A percentile compares a stretch with the other conserved stretches of the same genome.
Evolutionary conservation across 805 yeast genomes (phyloP).

Genomic region (Kluyveromyces siamensis): DNA sequence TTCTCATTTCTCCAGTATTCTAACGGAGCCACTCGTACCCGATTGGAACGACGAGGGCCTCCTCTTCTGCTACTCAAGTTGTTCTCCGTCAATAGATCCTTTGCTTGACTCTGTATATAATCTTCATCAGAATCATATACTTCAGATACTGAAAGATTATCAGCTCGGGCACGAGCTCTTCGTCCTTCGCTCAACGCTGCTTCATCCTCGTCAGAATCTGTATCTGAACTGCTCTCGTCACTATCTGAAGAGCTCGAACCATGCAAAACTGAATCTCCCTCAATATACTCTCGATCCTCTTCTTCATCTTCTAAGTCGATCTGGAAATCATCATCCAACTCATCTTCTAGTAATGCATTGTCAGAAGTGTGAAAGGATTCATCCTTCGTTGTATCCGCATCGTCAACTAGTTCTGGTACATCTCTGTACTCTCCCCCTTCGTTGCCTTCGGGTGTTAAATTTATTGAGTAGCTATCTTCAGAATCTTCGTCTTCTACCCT

Average conservation of each 20-base stretch:
- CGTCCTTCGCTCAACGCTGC: slow-evolving; percentile 6
- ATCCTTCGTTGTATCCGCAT: slow-evolving; percentile 44
- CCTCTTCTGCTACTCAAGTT: slow-evolving; percentile 12
- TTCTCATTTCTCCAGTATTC: slow-evolving; percentile 82
- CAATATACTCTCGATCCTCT: slow-evolving; percentile 29
- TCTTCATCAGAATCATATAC: slow-evolving; percentile 19
- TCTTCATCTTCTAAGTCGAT: slow-evolving; percentile 12
- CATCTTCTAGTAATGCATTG: slow-evolving; percentile 24
- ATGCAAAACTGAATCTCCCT: slow-evolving; percentile 13
- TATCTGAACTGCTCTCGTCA: slow-evolving; percentile 8
- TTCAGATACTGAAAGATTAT: slow-evolving; percentile 7
- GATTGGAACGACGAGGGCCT: slow-evolving; percentile 51
- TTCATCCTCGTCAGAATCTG: slow-evolving; percentile 9
- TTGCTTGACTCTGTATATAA: slow-evolving; percentile 14
- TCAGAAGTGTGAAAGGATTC: slow-evolving; percentile 27
- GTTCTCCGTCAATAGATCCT: slow-evolving; percentile 10
- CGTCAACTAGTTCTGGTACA: slow-evolving; percentile 69
- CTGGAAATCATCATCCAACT: slow-evolving; percentile 16
- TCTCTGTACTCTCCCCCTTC: slow-evolving; percentile 36
- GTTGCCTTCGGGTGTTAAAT: slow-evolving; percentile 9
- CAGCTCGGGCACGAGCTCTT: slow-evolving; percentile 8
- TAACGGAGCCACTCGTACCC: slow-evolving; percentile 61
- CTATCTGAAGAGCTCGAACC: slow-evolving; percentile 7
- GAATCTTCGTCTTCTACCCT: slow-evolving; percentile 1
- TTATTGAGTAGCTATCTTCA: background rate